Conservation (phyloP, 495 filamentous ascomycete species). For the Neohortaea acidophila region DNA sequence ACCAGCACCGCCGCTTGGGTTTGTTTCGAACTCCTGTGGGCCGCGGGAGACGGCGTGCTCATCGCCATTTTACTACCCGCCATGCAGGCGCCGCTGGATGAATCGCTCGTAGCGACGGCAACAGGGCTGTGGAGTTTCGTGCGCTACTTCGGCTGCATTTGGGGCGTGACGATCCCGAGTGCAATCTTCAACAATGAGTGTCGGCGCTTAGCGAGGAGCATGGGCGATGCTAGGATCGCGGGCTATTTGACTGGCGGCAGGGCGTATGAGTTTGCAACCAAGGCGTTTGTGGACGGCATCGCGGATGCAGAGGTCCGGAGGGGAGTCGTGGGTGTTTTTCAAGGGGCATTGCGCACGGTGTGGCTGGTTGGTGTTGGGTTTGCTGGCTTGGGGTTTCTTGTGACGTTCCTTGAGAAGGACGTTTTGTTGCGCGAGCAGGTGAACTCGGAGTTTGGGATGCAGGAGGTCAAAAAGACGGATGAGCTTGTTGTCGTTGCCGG, state of each 20-base stretch:
- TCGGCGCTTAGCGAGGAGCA: neutral
- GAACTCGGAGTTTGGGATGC: constrained; percentile 1
- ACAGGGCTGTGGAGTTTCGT: constrained; percentile 34
- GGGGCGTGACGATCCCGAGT: constrained; percentile 36
- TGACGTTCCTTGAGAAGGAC: constrained; percentile 4
- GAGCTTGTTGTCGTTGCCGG: too few relatives aligned
- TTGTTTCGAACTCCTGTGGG: constrained; percentile 2
- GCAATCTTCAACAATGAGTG: constrained; percentile 32
- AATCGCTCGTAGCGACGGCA: constrained; percentile 28
- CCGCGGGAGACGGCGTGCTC: constrained; percentile 2
- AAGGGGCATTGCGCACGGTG: neutral
- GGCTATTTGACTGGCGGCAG: neutral
- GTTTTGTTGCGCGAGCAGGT: constrained; percentile 4
- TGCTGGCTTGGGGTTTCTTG: constrained; percentile 1
- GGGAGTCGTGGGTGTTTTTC: constrained; percentile 1
- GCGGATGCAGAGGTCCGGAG: neutral
- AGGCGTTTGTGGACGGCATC: neutral
- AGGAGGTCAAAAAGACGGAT: too few relatives aligned
- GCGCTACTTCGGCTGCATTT: too few relatives aligned
- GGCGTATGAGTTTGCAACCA: neutral
- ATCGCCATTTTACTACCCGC: constrained; percentile 5
- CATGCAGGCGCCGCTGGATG: constrained; percentile 14
- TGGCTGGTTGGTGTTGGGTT: constrained; percentile 4
- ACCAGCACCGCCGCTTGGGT: constrained; percentile 2
- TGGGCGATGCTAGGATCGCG: neutral